Evolutionary conservation across 768 basidiomycete species (phyloP).

Genomic region (Termitomyces sp.): DNA sequence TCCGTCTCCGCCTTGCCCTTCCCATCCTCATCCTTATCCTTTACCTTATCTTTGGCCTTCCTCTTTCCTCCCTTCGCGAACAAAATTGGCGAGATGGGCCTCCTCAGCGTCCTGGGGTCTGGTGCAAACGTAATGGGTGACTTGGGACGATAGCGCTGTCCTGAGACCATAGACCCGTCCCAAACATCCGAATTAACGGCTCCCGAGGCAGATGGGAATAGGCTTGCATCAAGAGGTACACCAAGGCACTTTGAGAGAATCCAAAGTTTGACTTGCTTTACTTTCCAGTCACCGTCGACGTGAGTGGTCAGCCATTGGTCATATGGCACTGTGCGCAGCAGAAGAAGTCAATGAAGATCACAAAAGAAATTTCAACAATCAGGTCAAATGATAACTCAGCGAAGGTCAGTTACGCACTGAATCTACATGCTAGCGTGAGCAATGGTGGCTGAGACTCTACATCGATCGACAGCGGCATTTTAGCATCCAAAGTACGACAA

Average conservation of each 20-base stretch:
- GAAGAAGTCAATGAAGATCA: neutral
- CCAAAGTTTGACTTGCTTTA: constrained; percentile 61
- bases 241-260: constrained; percentile 53
- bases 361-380: too few relatives aligned
- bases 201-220: constrained; percentile 9
- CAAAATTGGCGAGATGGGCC: constrained; percentile 41
- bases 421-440: constrained; percentile 52
- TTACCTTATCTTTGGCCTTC: neutral
- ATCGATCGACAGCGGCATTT: constrained; percentile 6
- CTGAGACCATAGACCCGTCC: constrained; percentile 4
- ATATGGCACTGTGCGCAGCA: constrained; percentile 47
- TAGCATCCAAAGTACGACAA: neutral
- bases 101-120: constrained; percentile 25
- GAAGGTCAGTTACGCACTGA: constrained; percentile 38
- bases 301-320: constrained; percentile 82
- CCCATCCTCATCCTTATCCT: neutral
- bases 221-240: constrained; percentile 28
- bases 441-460: constrained; percentile 6
- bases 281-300: constrained; percentile 55
- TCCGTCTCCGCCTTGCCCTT: neutral
- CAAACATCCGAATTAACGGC: neutral
- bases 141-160: constrained; percentile 36
- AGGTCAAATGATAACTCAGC: neutral
- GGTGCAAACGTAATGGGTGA: constrained; percentile 73
- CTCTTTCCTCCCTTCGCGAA: constrained; percentile 27